Conservation (phyloP, 495 filamentous ascomycete species). For the Echria macrotheca region DNA sequence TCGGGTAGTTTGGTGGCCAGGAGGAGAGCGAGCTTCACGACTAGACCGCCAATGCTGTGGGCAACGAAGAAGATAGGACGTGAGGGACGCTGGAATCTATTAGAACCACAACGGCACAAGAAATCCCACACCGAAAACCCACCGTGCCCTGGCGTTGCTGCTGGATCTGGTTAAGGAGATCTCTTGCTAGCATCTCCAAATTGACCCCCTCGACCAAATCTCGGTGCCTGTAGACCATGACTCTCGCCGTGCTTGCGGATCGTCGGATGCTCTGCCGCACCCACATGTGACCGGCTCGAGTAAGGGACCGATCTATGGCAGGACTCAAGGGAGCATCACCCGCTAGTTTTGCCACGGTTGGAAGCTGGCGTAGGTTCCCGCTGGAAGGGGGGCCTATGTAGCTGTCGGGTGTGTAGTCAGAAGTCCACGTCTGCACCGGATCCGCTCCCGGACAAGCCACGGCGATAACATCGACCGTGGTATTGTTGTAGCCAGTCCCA, state of each 20-base stretch:
- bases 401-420: conserved; percentile 29
- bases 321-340: conserved; percentile 26
- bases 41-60: conserved; percentile 60
- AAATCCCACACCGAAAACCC: conserved; percentile 6
- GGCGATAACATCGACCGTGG: conserved; percentile 41
- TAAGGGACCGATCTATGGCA: conserved; percentile 25
- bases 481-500: conserved; percentile 39
- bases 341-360: conserved; percentile 25
- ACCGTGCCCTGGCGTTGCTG: conserved; percentile 32
- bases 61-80: conserved; percentile 60
- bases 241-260: conserved; percentile 39
- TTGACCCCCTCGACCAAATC: conserved; percentile 41
- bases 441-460: conserved; percentile 44
- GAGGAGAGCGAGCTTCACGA: conserved; percentile 53
- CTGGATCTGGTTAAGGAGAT: conserved; percentile 43
- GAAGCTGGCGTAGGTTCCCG: conserved; percentile 13
- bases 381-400: conserved; percentile 25
- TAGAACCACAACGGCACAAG: neutral
- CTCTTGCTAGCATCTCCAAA: conserved; percentile 44
- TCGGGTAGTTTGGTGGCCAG: conserved; percentile 37
- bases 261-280: conserved; percentile 36
- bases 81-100: conserved; percentile 15
- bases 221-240: conserved; percentile 54
- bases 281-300: conserved; percentile 30
- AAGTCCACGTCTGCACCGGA: conserved; percentile 39